A percentile compares a stretch with the other conserved stretches of the same genome.
Conservation (phyloP, 371 early-diverging fungal genomes). For the Ecytonucleospora hepatopenaei region DNA sequence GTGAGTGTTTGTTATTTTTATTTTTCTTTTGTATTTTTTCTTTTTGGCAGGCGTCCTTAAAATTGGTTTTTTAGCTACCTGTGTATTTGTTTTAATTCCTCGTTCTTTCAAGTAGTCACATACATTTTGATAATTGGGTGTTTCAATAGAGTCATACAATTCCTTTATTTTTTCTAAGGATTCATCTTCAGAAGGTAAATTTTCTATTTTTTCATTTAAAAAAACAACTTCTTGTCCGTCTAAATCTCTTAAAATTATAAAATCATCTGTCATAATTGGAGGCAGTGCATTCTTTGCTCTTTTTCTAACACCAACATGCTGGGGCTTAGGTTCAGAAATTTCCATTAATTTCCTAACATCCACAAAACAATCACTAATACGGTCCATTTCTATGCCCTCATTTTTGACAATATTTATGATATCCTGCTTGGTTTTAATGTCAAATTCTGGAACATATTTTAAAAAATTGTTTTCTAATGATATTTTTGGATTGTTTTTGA, state of each 20-base stretch:
- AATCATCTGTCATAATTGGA: constrained; percentile 9
- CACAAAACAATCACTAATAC: constrained; percentile 46
- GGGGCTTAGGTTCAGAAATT: constrained; percentile 21
- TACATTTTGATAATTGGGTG: constrained; percentile 52
- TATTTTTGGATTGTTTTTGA: constrained; percentile 54
- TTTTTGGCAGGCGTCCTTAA: constrained; percentile 28
- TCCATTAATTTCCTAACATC: constrained; percentile 46
- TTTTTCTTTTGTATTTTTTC: constrained; percentile 53
- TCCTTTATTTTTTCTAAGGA: constrained; percentile 30
- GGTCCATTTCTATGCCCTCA: constrained; percentile 50
- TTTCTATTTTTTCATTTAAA: constrained; percentile 38
- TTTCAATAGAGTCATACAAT: constrained; percentile 43
- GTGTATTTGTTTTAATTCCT: constrained; percentile 43
- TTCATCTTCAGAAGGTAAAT: constrained; percentile 7
- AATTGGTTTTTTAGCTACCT: constrained; percentile 34
- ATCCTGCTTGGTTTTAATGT: constrained; percentile 50
- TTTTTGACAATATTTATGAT: constrained; percentile 45
- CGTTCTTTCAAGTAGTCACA: constrained; percentile 47
- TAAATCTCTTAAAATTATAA: constrained; percentile 54
- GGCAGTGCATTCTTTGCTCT: background rate
- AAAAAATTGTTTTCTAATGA: constrained; percentile 36
- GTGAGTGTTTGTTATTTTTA: constrained; percentile 58
- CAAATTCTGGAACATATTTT: constrained; percentile 47
- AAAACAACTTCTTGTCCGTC: constrained; percentile 53
- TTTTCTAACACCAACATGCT: background rate